Evolutionary conservation across 108 stramenopile species (phyloP), one percentile per base, ranked within the genome.

Genomic region (Pseudonitzschia multiseries): DNA sequence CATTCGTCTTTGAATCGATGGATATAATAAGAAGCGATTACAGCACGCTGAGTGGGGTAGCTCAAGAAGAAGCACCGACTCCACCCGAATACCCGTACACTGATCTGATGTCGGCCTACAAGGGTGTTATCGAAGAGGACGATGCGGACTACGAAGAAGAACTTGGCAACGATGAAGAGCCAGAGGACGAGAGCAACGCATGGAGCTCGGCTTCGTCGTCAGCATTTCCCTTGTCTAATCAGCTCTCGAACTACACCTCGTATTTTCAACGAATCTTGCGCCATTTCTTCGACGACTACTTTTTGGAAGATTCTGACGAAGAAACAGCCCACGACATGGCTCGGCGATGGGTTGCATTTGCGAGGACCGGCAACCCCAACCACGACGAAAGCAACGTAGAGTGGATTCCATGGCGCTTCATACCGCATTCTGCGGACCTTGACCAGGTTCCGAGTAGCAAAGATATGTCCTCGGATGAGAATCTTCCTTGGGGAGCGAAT

Each of bases 1-100:
- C 94, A 0, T 95, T 80, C 68, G 89, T 90, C n/a, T 95, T 95
- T 73, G 75, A 89, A 57, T 78, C 89, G 8, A 84, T 91, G 83
- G 80, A 83, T 42, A 76, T 89, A 14, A 90, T 89, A 68, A 78
- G 84, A 27, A 74, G 69, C 57, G 77, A 84, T 40, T 89, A 89
- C 56, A 83, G 81, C 22, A 86, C 84, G 12, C 42, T 84, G 17
- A 78, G 88, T 59, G 57, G 71, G 24, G 54, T 73, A 60, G 88
- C 85, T 3, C 81, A 82, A 63, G 67, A 65, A 33, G 88, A 89
- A 71, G 85, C 85, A n/a, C 88, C 88, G 0, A 24, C 33, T 8
- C 65, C 85, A 51, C 81, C 83, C 22, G 84, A 84, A 65, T 89
- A 86, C 71, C 88, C 85, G 18, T 89, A 79, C 72, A 84, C 83